These are phyloP conservation scores for Murraya paniculata DNA, from an alignment of 345 rosid genomes.

Conservation along the genomic window DNA sequence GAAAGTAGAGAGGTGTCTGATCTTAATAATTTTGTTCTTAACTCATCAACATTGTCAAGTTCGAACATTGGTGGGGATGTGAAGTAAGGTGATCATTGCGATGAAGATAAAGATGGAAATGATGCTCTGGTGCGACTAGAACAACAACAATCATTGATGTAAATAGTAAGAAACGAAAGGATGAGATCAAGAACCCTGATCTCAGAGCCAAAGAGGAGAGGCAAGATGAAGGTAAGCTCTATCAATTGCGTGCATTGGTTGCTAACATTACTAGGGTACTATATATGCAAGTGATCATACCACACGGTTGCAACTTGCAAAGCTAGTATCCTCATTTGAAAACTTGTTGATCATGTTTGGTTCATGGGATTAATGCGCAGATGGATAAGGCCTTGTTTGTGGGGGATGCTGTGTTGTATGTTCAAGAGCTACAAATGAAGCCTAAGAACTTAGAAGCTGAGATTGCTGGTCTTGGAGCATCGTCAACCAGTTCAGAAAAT, in stretches of 20 bases:
- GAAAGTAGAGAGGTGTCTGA: conserved; percentile 22
- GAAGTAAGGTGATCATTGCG: conserved; percentile 12
- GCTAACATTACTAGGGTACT: too few relatives aligned
- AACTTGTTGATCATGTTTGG: not conserved
- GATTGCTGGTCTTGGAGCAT: conserved; percentile 62
- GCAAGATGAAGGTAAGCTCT: conserved; percentile 88
- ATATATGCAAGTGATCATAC: not conserved
- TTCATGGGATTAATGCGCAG: conserved; percentile 25
- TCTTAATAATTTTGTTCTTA: conserved; percentile 24
- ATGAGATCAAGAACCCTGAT: conserved; percentile 73
- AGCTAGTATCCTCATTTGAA: not conserved
- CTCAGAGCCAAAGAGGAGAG: conserved; percentile 68
- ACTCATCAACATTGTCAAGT: conserved; percentile 32
- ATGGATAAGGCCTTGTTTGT: conserved; percentile 97
- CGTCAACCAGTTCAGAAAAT: conserved; percentile 30
- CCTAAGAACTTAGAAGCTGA: conserved; percentile 73
- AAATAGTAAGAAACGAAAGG: conserved; percentile 35
- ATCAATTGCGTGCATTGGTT: conserved; percentile 79
- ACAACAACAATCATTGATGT: conserved; percentile 15
- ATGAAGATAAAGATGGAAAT: conserved; percentile 41
- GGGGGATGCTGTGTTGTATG: conserved; percentile 73
- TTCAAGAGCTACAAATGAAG: conserved; percentile 69
- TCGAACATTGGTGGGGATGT: conserved; percentile 26
- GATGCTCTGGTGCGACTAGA: conserved; percentile 53
- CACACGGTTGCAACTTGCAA: too few relatives aligned